Base-by-base conservation (phyloP, 2,329 filamentous ascomycete genomes). In the Knufia fluminis region DNA sequence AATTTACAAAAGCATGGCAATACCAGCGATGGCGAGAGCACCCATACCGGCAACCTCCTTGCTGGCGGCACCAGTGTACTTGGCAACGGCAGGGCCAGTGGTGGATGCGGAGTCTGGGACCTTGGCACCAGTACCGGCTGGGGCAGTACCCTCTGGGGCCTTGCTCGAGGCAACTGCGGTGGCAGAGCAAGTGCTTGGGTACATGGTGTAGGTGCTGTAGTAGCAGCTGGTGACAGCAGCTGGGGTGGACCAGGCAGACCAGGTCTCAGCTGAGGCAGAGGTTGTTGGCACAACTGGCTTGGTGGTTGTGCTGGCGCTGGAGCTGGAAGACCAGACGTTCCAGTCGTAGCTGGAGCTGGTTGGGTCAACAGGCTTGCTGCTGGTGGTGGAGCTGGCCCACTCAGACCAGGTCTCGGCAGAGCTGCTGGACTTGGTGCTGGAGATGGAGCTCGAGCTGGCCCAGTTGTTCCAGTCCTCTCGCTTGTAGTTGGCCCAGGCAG, bases 61-160 rank as follows among this genome's bases (percentile, higher is more conserved):
- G 46, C 10, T 20, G 46, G 46, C 46, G 26, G 46, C 46, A 35
- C 46, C 46, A 43, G 46, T 49, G 46, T 42, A 49, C 46, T 49
- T 31, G 38, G 46, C 46, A 17, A 49, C 45, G n/a, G 17, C 33
- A 3, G 45, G 31, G 24, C 24, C 38, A 17, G 46, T 49, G 22
- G 22, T 8, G 46, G 32, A 16, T 16, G 38, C 35, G 17, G 43
- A 24, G 17, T 20, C 43, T 6, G 43, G 24, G 10, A 26, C 98
- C 52, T 66, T 98, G 41, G 39, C 39, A 16, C 17, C 39, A n/a
- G 12, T 42, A 4, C 8, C 17, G 10, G 16, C 10, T 7, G 16
- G 8, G 6, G 41, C 7, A 23, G 17, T 22, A 44, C 17, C 31
- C 12, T 23, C 31, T 20, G 28, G 28, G 6, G 45, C 98, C 52